Conservation (phyloP, 1,284 basidiomycete genomes). For the Cryptococcus wingfieldii region DNA sequence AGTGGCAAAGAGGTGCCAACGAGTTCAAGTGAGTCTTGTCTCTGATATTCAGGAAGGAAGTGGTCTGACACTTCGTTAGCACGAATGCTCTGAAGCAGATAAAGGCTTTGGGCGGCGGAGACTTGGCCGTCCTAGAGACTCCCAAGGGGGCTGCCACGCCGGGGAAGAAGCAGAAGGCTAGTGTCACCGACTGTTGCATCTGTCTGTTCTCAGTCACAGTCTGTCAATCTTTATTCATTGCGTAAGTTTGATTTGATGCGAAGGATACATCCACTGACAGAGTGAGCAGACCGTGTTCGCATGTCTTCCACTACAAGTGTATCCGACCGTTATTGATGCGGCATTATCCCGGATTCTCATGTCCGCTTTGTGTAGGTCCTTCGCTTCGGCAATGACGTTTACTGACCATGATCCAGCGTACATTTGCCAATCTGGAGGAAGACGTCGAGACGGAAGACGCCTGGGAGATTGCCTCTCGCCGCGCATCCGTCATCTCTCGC, state of each 20-base stretch:
- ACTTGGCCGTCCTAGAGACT: conserved; percentile 12
- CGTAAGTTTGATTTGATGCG: conserved; percentile 43
- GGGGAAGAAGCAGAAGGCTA: conserved; percentile 32
- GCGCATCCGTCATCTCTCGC: conserved; percentile 41
- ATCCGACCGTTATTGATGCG: conserved; percentile 81
- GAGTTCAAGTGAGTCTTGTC: conserved; percentile 81
- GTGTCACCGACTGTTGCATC: conserved; percentile 85
- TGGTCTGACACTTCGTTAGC: conserved; percentile 17
- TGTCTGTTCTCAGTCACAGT: conserved; percentile 94
- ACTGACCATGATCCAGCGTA: conserved; percentile 50
- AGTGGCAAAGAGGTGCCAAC: conserved; percentile 84
- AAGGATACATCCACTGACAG: background rate
- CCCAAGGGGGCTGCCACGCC: conserved; percentile 17
- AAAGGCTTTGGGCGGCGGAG: conserved; percentile 35
- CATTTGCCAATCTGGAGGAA: conserved; percentile 90
- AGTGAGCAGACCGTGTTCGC: conserved; percentile 71
- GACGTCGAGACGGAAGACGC: conserved; percentile 77
- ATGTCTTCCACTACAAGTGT: conserved; percentile 98
- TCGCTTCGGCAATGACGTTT: background rate
- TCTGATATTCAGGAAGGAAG: background rate
- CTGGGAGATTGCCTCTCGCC: conserved; percentile 46
- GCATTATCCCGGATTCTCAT: conserved; percentile 91
- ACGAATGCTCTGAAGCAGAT: conserved; percentile 46
- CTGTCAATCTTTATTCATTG: conserved; percentile 94
- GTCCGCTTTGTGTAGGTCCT: conserved; percentile 72